Conservation (phyloP, 306 rosid genomes). For the Canavalia gladiata region DNA sequence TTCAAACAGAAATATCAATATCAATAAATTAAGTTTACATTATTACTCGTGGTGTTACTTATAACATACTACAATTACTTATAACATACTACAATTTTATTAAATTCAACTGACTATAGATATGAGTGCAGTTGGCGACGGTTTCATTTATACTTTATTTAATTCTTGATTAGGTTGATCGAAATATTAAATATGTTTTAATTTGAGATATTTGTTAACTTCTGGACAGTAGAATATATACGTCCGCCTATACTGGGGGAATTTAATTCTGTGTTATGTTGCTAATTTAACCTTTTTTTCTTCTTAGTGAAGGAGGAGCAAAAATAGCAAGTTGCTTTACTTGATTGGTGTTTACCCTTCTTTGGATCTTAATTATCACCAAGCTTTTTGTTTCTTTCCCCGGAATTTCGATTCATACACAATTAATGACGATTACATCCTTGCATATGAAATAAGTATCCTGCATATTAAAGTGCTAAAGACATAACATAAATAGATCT, state of each 20-base stretch:
- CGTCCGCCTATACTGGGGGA: no score
- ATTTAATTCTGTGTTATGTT: not conserved
- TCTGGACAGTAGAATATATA: no score
- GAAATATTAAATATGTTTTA: not conserved
- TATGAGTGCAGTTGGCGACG: not conserved
- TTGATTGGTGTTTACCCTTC: constrained; percentile 1
- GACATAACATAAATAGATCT: not conserved
- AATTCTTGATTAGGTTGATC: not conserved
- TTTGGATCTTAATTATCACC: constrained; percentile 4
- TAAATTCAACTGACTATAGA: not conserved
- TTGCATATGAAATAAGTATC: not conserved
- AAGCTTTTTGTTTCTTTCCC: not conserved
- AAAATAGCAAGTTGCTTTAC: constrained; percentile 21
- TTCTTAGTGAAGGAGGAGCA: not conserved
- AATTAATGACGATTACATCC: not conserved
- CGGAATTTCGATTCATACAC: not conserved
- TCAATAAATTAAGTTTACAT: not conserved
- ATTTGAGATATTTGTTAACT: no score
- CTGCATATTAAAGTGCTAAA: no score
- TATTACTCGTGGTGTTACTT: not conserved
- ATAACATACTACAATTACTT: not conserved
- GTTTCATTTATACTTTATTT: not conserved
- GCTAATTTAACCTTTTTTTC: not conserved
- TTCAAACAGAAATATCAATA: not conserved
- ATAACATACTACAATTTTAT: not conserved